Conservation (phyloP, 306 rosid species). For the Pyrus betulifolia region DNA sequence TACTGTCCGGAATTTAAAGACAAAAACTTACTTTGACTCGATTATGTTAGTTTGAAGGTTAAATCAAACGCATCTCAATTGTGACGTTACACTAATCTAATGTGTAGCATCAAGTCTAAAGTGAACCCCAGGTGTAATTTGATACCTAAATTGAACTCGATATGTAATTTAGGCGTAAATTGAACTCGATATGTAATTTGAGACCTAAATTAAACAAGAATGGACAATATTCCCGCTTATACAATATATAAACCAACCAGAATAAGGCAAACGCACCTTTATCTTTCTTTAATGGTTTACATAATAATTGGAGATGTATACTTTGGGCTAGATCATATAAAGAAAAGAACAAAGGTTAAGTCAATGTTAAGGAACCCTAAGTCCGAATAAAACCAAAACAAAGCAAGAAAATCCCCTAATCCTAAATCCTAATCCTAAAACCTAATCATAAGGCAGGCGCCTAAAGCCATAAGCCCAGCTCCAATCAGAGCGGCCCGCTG, state of each 20-base stretch:
- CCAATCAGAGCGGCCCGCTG: slow-evolving; percentile 22
- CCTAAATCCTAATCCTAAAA: not conserved
- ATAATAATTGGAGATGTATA: too few relatives aligned
- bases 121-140: not conserved
- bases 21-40: too few relatives aligned
- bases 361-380: not conserved
- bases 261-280: not conserved
- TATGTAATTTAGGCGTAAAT: too few relatives aligned
- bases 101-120: too few relatives aligned
- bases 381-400: not conserved
- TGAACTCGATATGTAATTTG: not conserved
- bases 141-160: not conserved
- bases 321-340: not conserved
- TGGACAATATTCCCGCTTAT: too few relatives aligned
- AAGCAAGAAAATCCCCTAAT: not conserved
- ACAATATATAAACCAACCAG: too few relatives aligned
- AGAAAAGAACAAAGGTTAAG: not conserved
- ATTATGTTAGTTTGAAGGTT: too few relatives aligned
- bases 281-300: not conserved
- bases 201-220: too few relatives aligned
- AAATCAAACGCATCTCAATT: not conserved
- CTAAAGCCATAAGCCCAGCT: not conserved
- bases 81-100: too few relatives aligned
- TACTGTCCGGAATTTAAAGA: too few relatives aligned
- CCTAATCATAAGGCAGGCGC: not conserved